Evolutionary conservation across 2,329 filamentous ascomycete species (phyloP), one percentile per base, ranked within the genome.

Genomic region (Elsinoe fawcettii): DNA sequence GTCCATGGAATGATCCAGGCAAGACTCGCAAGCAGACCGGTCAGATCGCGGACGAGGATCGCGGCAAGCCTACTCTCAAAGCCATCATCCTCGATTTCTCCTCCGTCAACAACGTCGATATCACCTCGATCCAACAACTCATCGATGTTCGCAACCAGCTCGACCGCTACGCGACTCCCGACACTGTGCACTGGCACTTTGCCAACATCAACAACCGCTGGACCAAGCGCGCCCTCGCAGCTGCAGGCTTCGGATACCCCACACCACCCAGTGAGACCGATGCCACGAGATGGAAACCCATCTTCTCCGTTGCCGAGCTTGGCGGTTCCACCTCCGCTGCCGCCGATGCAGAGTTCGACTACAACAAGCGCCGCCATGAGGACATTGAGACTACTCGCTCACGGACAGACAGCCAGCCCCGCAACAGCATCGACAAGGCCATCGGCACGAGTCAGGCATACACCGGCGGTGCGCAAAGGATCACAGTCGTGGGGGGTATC

Each of bases 121-220:
- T 95, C 59, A 96, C 93, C 0, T 95, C 90, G 0, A 82, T 96
- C 1, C 93, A 97, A 72, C 86, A 90, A 64, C 78, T 97, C 37
- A 95, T 97, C 66, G 93, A 97, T 66, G 87, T 96, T 1, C 88
- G 92, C 66, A 95, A 96, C 70, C 91, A 96, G 69, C 83, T 97
- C 23, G 92, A 96, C 70, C 80, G 84, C 18, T 95, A 96, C 68
- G 82, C 90, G 0, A 72, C 86, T 0, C 92, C 92, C 0, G 84
- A 90, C 18, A 77, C 80, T 2, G 91, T 97, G 3, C 90, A 96
- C 69, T 97, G 92, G 91, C 93, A 97, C 72, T 86, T 97, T 62
- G 89, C 91, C n/a, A 87, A 85, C 72, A 87, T 97, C 74, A 90
- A 86, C 74, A 96, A 93, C 76, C 82, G 88, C 58, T 96, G 92